Evolutionary conservation across 805 yeast species (phyloP), one percentile per base, ranked within the genome.

Genomic region (Cyberlindnera mycetangii): DNA sequence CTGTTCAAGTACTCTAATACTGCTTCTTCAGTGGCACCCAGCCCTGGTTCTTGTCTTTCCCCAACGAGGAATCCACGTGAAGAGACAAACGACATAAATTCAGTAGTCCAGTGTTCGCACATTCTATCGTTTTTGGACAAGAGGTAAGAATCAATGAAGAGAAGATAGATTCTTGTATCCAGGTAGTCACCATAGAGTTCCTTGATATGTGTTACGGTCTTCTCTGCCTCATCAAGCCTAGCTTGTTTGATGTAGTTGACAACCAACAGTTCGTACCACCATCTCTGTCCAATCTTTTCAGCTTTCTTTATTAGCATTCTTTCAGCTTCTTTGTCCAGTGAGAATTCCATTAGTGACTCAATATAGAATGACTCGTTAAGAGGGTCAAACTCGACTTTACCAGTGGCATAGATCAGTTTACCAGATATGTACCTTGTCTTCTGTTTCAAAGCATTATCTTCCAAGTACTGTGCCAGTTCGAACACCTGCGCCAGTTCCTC

Each of bases 211-310:
- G 45, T 25, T 3, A 71, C 62, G 2, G 69, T 36, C 2, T 50
- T 51, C 33, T 70, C 70, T 19, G 78, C 76, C n/a, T 54, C 52
- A 5, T 49, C 59, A 5, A 70, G 42, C 25, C 65, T 56, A 14
- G 60, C 61, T n/a, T 56, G 52, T 7, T 64, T 58, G 27, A 77
- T 48, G 37, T 68, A 62, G 6, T 73, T 62, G 45, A 64, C 65
- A 44, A 70, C 60, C n/a, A 80, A 77, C 19, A 71, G 45, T 40
- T 77, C 82, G 46, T 63, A 61, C 83, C 83, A 78, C 68, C 79
- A 78, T 42, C 79, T 57, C 46, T 74, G 69, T 24, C 70, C 68
- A 6, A 64, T 55, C 25, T 69, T 69, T 2, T 49, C 57, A 7
- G 44, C 32, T 9, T 40, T 18, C 1, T 69, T 55, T 15, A 57